Evolutionary conservation across 495 filamentous ascomycete genomes (phyloP).

Genomic region (Neurospora sublineolata): DNA sequence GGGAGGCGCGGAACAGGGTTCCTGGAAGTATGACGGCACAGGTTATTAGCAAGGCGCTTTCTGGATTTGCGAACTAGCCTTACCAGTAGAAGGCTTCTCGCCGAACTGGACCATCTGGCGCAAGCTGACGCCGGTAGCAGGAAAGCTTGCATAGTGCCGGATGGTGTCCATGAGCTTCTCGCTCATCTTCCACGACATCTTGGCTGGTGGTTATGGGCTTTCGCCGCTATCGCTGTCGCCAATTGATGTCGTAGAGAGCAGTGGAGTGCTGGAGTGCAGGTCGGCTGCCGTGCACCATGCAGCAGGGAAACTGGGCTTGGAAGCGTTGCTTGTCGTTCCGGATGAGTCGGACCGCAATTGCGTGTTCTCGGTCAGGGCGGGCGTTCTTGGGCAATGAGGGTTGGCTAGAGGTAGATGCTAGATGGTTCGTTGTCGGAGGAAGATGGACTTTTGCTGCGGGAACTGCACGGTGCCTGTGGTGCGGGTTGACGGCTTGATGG

Average conservation of each 20-base stretch:
- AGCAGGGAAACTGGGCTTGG: background rate
- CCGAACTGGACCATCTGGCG: conserved; percentile 99
- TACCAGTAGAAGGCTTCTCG: conserved; percentile 77
- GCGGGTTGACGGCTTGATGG: background rate
- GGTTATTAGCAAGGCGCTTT: background rate
- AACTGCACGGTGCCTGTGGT: background rate
- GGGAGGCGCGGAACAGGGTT: conserved; percentile 91
- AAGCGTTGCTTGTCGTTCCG: background rate
- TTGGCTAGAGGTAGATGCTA: background rate
- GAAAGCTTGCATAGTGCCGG: conserved; percentile 95
- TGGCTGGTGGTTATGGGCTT: conserved; percentile 16
- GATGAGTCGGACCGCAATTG: background rate
- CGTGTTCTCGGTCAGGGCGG: background rate
- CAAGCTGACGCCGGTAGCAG: conserved; percentile 90
- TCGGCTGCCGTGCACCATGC: conserved; percentile 18
- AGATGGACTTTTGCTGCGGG: background rate
- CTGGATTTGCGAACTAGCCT: conserved; percentile 12
- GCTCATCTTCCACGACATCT: conserved; percentile 79
- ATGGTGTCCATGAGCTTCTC: conserved; percentile 95
- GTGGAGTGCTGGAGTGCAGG: conserved; percentile 11
- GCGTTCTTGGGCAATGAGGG: background rate
- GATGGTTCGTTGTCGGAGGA: background rate
- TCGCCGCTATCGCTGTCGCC: conserved; percentile 15
- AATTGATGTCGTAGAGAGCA: conserved; percentile 20
- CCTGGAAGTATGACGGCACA: conserved; percentile 38